Evolutionary conservation across 768 basidiomycete species (phyloP).

Genomic region (Phlebiopsis gigantea): DNA sequence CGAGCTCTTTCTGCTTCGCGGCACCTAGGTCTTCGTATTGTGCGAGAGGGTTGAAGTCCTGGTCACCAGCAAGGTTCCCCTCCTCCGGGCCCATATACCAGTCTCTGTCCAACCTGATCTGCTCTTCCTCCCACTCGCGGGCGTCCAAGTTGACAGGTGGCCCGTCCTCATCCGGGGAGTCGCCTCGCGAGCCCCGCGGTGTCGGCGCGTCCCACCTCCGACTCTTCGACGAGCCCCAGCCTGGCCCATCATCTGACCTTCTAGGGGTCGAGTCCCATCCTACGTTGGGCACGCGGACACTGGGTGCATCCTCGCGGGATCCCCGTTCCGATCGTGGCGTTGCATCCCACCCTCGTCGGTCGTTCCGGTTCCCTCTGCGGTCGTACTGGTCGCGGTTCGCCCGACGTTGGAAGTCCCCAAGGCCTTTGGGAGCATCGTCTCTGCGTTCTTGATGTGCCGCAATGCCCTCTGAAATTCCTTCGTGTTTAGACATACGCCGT

Average conservation of each 20-base stretch:
- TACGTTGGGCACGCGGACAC: slow-evolving; percentile 85
- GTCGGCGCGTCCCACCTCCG: slow-evolving; percentile 82
- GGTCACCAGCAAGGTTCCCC: slow-evolving; percentile 79
- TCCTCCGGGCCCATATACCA: slow-evolving; percentile 96
- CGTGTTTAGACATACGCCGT: neutral
- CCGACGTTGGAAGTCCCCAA: slow-evolving; percentile 92
- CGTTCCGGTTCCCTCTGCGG: slow-evolving; percentile 19
- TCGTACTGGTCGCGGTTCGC: slow-evolving; percentile 63
- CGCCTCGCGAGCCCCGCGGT: slow-evolving; percentile 59
- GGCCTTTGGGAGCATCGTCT: slow-evolving; percentile 62
- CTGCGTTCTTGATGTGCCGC: slow-evolving; percentile 50
- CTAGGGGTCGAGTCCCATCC: slow-evolving; percentile 94
- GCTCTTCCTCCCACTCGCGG: slow-evolving; percentile 97
- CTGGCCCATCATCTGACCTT: slow-evolving; percentile 46
- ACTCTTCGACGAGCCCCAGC: slow-evolving; percentile 53
- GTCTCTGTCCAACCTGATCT: slow-evolving; percentile 84
- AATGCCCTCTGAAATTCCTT: slow-evolving; percentile 58
- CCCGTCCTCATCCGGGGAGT: slow-evolving; percentile 66
- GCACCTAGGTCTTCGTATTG: slow-evolving; percentile 85
- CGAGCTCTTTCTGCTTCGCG: slow-evolving; percentile 69
- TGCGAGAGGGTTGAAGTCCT: slow-evolving; percentile 87
- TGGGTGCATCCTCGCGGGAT: slow-evolving; percentile 58
- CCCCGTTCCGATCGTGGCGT: slow-evolving; percentile 58
- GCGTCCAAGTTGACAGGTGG: slow-evolving; percentile 61
- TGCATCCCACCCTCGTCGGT: slow-evolving; percentile 44